A percentile compares a stretch with the other conserved stretches of the same genome.
phyloP scores from a whole-genome alignment of 225 moss, liverwort and hornwort species.

The Physcomitrellopsis africana region DNA sequence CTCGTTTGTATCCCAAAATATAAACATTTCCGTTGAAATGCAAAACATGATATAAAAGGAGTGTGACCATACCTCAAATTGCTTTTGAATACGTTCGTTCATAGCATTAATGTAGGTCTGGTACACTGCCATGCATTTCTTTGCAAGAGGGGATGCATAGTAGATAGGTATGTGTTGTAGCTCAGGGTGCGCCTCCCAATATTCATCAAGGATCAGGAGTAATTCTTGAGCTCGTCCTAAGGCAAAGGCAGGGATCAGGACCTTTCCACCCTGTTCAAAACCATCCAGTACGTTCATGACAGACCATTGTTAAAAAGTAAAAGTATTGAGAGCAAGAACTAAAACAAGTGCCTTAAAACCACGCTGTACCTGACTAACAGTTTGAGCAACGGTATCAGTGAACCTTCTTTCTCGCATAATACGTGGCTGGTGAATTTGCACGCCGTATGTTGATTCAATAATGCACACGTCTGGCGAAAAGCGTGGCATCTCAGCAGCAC shows the following conservation, averaged over 20 bases:
- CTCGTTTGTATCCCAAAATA: too few species aligned
- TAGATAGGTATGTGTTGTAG: constrained; percentile 88
- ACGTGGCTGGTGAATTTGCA: constrained; percentile 93
- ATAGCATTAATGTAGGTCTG: constrained; percentile 98
- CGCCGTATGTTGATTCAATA: constrained; percentile 95
- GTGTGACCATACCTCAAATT: constrained; percentile 63
- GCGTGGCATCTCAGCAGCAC: constrained; percentile 94
- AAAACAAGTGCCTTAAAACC: neutral
- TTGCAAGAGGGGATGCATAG: constrained; percentile 95
- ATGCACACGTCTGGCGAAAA: constrained; percentile 98
- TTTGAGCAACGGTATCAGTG: constrained; percentile 90
- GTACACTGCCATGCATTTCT: constrained; percentile 97
- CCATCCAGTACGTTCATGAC: constrained; percentile 1
- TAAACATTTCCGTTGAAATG: too few species aligned
- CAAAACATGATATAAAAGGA: too few species aligned
- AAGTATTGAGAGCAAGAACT: constrained; percentile 9
- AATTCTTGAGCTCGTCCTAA: constrained; percentile 94
- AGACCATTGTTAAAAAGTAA: neutral
- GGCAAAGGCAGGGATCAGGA: constrained; percentile 92
- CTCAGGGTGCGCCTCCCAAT: constrained; percentile 97
- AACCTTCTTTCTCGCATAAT: constrained; percentile 80
- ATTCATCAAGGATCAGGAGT: constrained; percentile 91
- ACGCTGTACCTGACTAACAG: constrained; percentile 64
- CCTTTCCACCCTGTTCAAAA: constrained; percentile 76
- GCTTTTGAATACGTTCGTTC: constrained; percentile 94